A percentile compares a stretch with the other conserved stretches of the same genome.
Evolutionary conservation across 306 rosid genomes (phyloP).

Genomic region (Sophora flavescens): DNA sequence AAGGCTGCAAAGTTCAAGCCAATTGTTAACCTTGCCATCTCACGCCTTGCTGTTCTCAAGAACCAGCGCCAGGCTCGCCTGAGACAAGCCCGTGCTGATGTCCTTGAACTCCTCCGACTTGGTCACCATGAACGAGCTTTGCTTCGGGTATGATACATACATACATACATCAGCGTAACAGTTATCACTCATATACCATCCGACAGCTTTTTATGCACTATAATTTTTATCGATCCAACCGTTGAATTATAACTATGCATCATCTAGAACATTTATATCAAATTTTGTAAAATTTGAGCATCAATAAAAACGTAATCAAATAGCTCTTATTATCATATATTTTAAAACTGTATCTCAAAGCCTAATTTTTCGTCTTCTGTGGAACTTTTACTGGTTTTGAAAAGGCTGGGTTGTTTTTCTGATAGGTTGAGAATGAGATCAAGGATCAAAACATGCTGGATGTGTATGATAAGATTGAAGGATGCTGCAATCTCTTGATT

Average conservation of each 20-base stretch:
- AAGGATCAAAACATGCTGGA: conserved; percentile 87
- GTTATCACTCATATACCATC: no score
- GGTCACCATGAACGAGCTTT: conserved; percentile 83
- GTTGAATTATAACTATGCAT: no score
- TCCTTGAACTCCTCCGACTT: conserved; percentile 73
- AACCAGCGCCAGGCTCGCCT: conserved; percentile 70
- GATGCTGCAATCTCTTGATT: conserved; percentile 68
- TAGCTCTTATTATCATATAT: no score
- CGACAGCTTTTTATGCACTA: no score
- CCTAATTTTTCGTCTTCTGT: not conserved
- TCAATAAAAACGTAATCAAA: no score
- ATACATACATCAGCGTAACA: no score
- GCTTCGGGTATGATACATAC: conserved; percentile 62
- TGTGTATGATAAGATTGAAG: conserved; percentile 73
- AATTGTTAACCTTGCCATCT: conserved; percentile 62
- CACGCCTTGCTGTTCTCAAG: conserved; percentile 77
- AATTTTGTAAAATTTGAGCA: no score
- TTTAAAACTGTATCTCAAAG: not conserved
- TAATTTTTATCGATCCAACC: no score
- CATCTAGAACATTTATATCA: no score
- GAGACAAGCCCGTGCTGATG: conserved; percentile 72
- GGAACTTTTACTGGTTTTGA: conserved; percentile 5
- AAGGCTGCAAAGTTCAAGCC: conserved; percentile 70
- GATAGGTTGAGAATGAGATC: conserved; percentile 81
- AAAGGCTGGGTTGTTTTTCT: not conserved